Evolutionary conservation across 2,329 filamentous ascomycete genomes (phyloP), one percentile per base, ranked within the genome.

Genomic region (Metarhizium rileyi): DNA sequence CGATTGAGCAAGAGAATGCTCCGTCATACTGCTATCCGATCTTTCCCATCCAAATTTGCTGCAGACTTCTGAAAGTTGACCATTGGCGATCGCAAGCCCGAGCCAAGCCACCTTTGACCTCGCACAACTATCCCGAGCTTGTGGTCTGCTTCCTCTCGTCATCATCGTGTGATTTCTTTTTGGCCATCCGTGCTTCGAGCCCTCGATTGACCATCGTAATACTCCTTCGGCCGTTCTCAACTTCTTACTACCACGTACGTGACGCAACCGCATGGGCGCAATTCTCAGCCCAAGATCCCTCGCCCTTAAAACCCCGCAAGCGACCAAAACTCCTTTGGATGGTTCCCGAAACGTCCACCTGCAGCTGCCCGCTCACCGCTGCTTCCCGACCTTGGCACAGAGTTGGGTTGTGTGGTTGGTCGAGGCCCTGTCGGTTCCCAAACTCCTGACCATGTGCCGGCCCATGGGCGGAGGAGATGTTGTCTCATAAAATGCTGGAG

Each of bases 341-440:
- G 20, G 38, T 28, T 40, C 40, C 46, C 27, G 10, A n/a, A 45
- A 9, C 27, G 46, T 42, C 35, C 25, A 42, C 33, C 46, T 51
- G 50, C 50, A 51, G 46, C 41, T 16, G 46, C 14, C n/a, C 33
- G 26, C 42, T 51, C 46, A 51, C 50, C 46, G 50, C 50, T 27
- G 35, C 41, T 45, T 48, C 45, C 26, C 20, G 38, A 25, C 20
- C 38, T 20, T 23, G 38, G 38, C 22, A 25, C 38, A 22, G 22
- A 23, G 23, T 27, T 14, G 8, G 25, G 25, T 48, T 38, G 36
- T 48, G 33, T 40, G 35, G 18, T 47, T 26, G 16, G 25, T 30
- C 14, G 23, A 12, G 2, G n/a, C 14, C 6, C 38, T 47, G 46
- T 48, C 33, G 36, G 25, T n/a, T 22, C 4, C 20, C 25, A 3